These are phyloP conservation scores for Penstemon newberryi DNA, from an alignment of 257 asterid genomes.

Conservation along the genomic window DNA sequence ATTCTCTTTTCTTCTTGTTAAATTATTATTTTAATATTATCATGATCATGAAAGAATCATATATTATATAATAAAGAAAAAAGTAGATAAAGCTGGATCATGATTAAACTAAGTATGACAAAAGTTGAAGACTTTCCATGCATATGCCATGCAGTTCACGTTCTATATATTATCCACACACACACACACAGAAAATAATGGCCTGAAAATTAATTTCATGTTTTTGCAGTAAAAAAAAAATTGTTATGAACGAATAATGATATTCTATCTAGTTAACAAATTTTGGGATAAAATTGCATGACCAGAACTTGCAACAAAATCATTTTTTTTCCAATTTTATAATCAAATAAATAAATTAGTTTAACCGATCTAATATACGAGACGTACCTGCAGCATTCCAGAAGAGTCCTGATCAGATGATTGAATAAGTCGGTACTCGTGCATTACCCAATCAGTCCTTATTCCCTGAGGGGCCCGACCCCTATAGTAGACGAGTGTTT, in stretches of 20 bases:
- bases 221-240: too few species aligned
- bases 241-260: too few species aligned
- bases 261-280: too few species aligned
- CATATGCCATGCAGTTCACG: constrained; percentile 55
- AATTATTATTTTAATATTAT: constrained; percentile 10
- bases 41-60: constrained; percentile 14
- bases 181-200: too few species aligned
- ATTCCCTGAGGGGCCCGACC: constrained; percentile 96
- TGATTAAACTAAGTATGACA: constrained; percentile 36
- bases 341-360: constrained; percentile 17
- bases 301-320: too few species aligned
- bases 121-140: constrained; percentile 53
- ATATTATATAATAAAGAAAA: constrained; percentile 10
- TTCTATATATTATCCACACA: too few species aligned
- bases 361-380: constrained; percentile 32
- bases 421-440: constrained; percentile 81
- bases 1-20: constrained; percentile 24
- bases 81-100: constrained; percentile 37
- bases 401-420: constrained; percentile 63
- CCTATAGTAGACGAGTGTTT: constrained; percentile 82
- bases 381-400: constrained; percentile 34
- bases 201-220: too few species aligned
- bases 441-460: constrained; percentile 98
- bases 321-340: too few species aligned
- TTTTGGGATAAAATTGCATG: too few species aligned